phyloP scores from a whole-genome alignment of 768 basidiomycete species.

The Rhizopogon rudus region DNA sequence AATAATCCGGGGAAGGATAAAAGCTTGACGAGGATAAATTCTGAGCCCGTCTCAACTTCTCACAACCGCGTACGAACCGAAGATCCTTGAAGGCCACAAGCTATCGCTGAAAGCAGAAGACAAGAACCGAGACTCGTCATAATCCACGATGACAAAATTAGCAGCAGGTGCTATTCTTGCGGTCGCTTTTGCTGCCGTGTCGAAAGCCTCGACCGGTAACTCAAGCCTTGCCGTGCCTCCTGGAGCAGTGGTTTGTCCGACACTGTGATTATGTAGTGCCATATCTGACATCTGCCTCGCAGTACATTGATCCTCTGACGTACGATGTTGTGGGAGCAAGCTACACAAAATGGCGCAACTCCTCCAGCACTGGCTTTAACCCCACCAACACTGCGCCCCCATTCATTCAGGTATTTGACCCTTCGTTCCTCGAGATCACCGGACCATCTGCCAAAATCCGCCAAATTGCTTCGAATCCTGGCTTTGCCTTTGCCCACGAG shows the following conservation, averaged over 20 bases:
- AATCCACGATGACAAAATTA: conserved; percentile 3
- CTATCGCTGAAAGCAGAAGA: neutral
- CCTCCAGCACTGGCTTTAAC: conserved; percentile 46
- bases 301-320: conserved; percentile 48
- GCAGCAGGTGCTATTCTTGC: neutral
- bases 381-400: conserved; percentile 54
- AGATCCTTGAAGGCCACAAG: neutral
- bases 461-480: conserved; percentile 53
- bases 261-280: neutral
- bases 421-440: conserved; percentile 53
- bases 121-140: neutral
- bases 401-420: conserved; percentile 54
- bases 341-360: conserved; percentile 31
- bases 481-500: conserved; percentile 77
- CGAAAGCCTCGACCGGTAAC: neutral
- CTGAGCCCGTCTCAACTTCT: too few relatives aligned
- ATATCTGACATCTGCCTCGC: neutral
- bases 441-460: conserved; percentile 54
- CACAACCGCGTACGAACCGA: too few relatives aligned
- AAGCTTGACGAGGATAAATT: too few relatives aligned
- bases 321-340: conserved; percentile 48
- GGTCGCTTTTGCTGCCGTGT: conserved; percentile 1
- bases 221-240: conserved; percentile 7
- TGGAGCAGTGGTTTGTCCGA: conserved; percentile 14
- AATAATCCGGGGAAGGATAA: too few relatives aligned